Base-by-base conservation (phyloP, 2,329 filamentous ascomycete genomes). In the Arachnomyces sp. region DNA sequence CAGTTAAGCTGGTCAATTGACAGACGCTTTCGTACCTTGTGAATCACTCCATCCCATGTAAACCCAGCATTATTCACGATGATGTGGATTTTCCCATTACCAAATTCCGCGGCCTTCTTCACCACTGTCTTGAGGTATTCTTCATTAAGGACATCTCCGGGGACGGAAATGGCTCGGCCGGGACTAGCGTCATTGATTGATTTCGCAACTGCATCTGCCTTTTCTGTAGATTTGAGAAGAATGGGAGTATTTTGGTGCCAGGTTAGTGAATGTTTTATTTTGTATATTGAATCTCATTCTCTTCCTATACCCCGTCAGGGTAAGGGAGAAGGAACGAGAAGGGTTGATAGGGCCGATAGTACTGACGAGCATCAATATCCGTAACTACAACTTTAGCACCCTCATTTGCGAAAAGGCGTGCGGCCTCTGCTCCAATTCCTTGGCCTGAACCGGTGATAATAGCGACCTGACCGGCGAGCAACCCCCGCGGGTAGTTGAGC, bases 1-100 rank as follows among this genome's bases (percentile, higher is more conserved):
- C 21, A 25, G 21, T 25, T 44, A 11, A 33, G 25, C 16, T 30
- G 21, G 30, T 16, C 33, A 28, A 29, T 13, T 8, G 12, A 11
- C 8, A 28, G 28, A 21, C 28, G 34, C 44, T 41, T n/a, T 49
- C 41, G 11, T 15, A 75, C 73, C 67, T 92, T 93, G 72, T 93
- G 86, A 50, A 93, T 87, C 30, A 93, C 86, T 5, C 83, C 88
- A 61, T 95, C 88, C 86, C 87, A 94, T 1, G 88, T 94, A 66
- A 86, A 93, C 31, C 86, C 87, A 1, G 87, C 88, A 60, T 94
- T 94, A 66, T 94, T 93, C 44, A 94, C 84, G 42, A 94, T 82
- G 59, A 92, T 84, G 62, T 94, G 84, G 47, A 95, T 88, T 71
- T 93, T 93, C 55, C 86, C 87, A 48, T 75, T 70, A 43, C 88